Percentiles rank a stretch among this genome's conserved stretches.
Evolutionary conservation across 2,329 filamentous ascomycete species (phyloP).

Genomic region (Fusarium sp.): DNA sequence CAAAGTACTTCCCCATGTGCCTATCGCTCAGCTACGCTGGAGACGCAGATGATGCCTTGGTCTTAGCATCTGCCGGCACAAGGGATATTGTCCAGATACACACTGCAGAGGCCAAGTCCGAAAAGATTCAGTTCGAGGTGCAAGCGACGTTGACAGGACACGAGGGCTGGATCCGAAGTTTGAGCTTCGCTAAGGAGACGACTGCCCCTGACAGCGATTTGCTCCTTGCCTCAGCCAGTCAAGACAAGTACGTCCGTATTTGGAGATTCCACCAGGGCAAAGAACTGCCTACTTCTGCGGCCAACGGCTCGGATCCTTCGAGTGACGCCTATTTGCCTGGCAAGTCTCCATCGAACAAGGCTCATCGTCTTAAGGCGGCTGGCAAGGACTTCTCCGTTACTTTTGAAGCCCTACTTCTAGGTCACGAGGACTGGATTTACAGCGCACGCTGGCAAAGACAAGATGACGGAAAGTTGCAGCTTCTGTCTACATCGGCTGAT

Average conservation of each 20-base stretch:
- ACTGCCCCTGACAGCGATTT: slow-evolving; percentile 70
- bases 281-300: slow-evolving; percentile 69
- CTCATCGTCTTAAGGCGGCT: slow-evolving; percentile 76
- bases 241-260: slow-evolving; percentile 95
- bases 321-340: slow-evolving; percentile 71
- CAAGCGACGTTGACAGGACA: slow-evolving; percentile 87
- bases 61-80: slow-evolving; percentile 89
- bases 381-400: slow-evolving; percentile 80
- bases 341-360: slow-evolving; percentile 88
- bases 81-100: slow-evolving; percentile 85
- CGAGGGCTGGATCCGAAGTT: slow-evolving; percentile 92
- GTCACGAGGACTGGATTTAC: slow-evolving; percentile 99
- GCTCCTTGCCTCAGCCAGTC: slow-evolving; percentile 90
- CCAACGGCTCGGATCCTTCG: slow-evolving; percentile 66
- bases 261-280: slow-evolving; percentile 85
- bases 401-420: slow-evolving; percentile 92
- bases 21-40: slow-evolving; percentile 75
- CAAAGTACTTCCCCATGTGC: slow-evolving; percentile 84
- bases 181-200: slow-evolving; percentile 79
- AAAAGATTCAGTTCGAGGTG: slow-evolving; percentile 69
- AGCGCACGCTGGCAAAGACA: slow-evolving; percentile 79
- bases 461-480: slow-evolving; percentile 68
- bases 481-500: slow-evolving; percentile 92
- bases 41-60: slow-evolving; percentile 62
- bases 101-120: slow-evolving; percentile 61